Conservation (phyloP, 352 stramenopile genomes). For the Aphanomyces astaci region DNA sequence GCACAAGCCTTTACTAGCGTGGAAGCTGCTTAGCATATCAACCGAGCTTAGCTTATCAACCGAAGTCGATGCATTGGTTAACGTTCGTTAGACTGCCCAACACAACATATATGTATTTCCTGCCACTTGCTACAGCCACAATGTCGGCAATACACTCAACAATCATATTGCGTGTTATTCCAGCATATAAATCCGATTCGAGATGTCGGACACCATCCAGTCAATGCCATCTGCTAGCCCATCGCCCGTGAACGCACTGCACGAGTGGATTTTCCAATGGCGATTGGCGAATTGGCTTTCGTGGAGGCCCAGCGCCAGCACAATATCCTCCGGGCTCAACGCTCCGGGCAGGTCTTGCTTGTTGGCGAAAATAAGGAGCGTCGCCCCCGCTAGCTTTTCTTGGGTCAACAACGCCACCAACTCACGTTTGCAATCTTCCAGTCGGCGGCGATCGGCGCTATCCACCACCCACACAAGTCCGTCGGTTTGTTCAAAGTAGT, state of each 20-base stretch:
- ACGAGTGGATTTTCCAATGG: conserved; percentile 90
- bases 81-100: too few species aligned
- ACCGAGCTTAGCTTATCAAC: too few species aligned
- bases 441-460: conserved; percentile 86
- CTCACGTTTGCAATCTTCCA: conserved; percentile 92
- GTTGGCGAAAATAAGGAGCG: conserved; percentile 99
- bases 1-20: too few species aligned
- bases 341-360: conserved; percentile 97
- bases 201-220: conserved; percentile 96
- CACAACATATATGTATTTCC: too few species aligned
- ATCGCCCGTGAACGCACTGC: conserved; percentile 93
- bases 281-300: conserved; percentile 76
- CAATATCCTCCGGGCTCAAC: conserved; percentile 88
- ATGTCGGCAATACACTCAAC: too few species aligned
- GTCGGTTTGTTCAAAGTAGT: conserved; percentile 99
- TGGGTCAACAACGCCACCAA: conserved; percentile 80
- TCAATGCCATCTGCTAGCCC: conserved; percentile 95
- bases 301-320: conserved; percentile 73
- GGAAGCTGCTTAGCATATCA: too few species aligned
- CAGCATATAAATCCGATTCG: conserved; percentile 94
- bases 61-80: too few species aligned
- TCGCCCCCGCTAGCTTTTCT: conserved; percentile 96
- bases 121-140: too few species aligned
- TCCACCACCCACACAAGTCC: conserved; percentile 99
- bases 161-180: conserved; percentile 32